Base-by-base conservation (phyloP, 805 yeast genomes). In the Metschnikowia dekortorum region DNA sequence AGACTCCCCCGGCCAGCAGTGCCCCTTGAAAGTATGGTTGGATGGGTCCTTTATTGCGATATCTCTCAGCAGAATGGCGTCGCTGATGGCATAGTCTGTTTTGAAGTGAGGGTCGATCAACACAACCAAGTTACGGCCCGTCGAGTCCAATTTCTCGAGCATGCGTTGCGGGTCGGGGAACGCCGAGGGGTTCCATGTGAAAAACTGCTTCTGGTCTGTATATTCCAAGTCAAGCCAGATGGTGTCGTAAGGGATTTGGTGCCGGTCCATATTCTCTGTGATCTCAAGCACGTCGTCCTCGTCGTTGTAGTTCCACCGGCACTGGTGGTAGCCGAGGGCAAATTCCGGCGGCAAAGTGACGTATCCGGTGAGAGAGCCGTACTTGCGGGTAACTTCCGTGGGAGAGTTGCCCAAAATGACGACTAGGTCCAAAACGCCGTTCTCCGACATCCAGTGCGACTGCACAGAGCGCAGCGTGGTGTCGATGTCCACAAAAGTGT, bases 1-100 rank as follows among this genome's bases (percentile, higher is more conserved):
- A 0, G 96, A 87, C 57, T 88, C 89, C 1, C 98, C 99, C 1
- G 99, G 97, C 99, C 99, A 94, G 67, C 98, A 94, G 65, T 89
- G 95, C 3, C 97, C 98, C 45, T 80, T 74, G 64, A 74, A 91
- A 2, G 80, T 68, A 1, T 73, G 63, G 28, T 82, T 84, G 18
- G 67, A 65, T 44, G 79, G 70, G 53, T 71, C 65, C 30, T 64
- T 68, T 18, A 89, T 73, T 0, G 80, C 81, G 8, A 80, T 61
- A 5, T 68, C 61, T 8, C 74, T 60, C 11, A 71, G 57, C 6
- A 64, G 67, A 26, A 89, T 64, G 1, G 56, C 64, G 1, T 85
- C 76, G 61, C 89, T 85, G 1, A 89, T 80, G 13, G 70, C 69
- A 65, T 91, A 91, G 7, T 78, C 84, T 0, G 74, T 74, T 63